phyloP scores from a whole-genome alignment of 73 alveolate species.

The Loxodes magnus region DNA sequence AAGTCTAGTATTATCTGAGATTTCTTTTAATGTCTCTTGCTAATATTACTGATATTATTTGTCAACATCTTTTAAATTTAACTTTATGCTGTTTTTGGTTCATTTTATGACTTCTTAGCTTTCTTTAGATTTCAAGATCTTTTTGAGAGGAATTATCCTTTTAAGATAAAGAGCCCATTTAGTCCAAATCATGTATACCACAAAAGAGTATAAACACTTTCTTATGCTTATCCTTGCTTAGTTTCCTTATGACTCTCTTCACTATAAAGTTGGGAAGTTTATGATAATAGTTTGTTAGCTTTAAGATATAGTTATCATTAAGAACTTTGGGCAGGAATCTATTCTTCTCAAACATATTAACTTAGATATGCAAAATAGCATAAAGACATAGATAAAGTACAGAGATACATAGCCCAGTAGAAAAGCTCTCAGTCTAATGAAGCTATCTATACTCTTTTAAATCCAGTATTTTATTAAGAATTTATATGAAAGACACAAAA shows the following conservation, averaged over 20 bases:
- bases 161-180: constrained; percentile 25
- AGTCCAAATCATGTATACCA: constrained; percentile 44
- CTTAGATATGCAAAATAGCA: too few relatives aligned
- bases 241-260: constrained; percentile 34
- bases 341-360: too few relatives aligned
- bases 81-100: constrained; percentile 81
- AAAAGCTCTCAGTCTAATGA: too few relatives aligned
- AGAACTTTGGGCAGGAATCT: too few relatives aligned
- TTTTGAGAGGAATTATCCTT: constrained; percentile 32
- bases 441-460: too few relatives aligned
- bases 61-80: constrained; percentile 57
- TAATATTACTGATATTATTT: too few relatives aligned
- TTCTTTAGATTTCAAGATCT: constrained; percentile 32
- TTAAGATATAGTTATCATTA: too few relatives aligned
- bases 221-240: constrained; percentile 41
- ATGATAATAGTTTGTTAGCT: constrained; percentile 24
- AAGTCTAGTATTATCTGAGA: too few relatives aligned
- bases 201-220: constrained; percentile 38
- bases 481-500: too few relatives aligned
- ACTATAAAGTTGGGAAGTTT: constrained; percentile 49
- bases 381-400: too few relatives aligned
- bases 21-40: background rate
- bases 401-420: too few relatives aligned
- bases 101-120: constrained; percentile 57
- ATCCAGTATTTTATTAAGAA: too few relatives aligned